phyloP scores from a whole-genome alignment of 768 basidiomycete species.

The Chalciporus pseudorubinellus region DNA sequence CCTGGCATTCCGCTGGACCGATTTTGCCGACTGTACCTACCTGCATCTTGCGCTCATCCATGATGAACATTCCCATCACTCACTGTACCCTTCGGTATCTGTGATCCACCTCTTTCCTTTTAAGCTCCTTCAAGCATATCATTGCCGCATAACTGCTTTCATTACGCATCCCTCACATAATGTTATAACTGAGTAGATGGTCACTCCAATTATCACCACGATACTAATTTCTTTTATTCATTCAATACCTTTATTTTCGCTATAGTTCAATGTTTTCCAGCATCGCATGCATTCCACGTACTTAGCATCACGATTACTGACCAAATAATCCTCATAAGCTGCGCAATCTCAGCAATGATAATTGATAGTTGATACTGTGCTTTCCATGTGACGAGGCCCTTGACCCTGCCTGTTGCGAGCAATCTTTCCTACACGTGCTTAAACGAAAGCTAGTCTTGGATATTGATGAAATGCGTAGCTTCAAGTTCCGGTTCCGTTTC shows the following conservation, averaged over 20 bases:
- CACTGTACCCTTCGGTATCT: conserved; percentile 20
- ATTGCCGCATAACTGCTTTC: conserved; percentile 41
- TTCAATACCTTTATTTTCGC: conserved; percentile 23
- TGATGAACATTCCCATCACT: conserved; percentile 18
- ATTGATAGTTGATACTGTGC: neutral
- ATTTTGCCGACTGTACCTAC: conserved; percentile 2
- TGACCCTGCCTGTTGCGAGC: conserved; percentile 24
- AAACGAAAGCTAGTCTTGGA: neutral
- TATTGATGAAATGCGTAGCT: neutral
- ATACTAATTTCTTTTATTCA: conserved; percentile 33
- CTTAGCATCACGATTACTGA: conserved; percentile 8
- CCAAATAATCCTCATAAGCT: conserved; percentile 8
- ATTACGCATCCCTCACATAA: conserved; percentile 35
- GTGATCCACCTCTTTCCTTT: conserved; percentile 27
- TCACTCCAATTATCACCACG: conserved; percentile 26
- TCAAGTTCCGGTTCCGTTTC: neutral
- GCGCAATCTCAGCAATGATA: conserved; percentile 10
- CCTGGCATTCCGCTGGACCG: conserved; percentile 17
- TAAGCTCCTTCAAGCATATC: conserved; percentile 27
- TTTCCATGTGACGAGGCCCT: conserved; percentile 7
- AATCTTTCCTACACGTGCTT: neutral
- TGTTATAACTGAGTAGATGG: conserved; percentile 31
- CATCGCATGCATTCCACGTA: conserved; percentile 27
- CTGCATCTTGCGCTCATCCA: conserved; percentile 8
- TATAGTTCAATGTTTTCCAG: conserved; percentile 30